These are phyloP conservation scores for Ustilago vetiveriae DNA, from an alignment of 1,284 basidiomycete species.

Conservation along the genomic window DNA sequence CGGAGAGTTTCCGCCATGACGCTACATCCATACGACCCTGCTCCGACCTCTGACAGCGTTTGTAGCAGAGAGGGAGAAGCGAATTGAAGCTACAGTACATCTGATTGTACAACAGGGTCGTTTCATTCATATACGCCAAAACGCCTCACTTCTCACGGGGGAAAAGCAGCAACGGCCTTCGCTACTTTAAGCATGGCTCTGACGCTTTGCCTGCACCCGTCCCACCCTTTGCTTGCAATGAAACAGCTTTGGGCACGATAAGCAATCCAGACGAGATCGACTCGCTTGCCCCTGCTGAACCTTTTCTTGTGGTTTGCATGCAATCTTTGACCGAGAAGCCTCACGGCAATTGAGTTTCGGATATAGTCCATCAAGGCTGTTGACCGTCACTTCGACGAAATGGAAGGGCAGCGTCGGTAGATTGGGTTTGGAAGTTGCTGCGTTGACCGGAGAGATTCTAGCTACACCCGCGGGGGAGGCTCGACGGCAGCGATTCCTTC, in stretches of 20 bases:
- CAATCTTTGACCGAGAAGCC: background rate
- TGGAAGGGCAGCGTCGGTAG: background rate
- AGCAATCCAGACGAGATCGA: background rate
- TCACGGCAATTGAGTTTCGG: background rate
- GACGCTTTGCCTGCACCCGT: background rate
- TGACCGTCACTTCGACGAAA: too few species aligned
- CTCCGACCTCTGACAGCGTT: too few species aligned
- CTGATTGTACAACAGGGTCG: background rate
- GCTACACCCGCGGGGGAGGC: background rate
- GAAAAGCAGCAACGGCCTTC: constrained; percentile 8
- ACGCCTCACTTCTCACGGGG: constrained; percentile 6
- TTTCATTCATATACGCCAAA: background rate
- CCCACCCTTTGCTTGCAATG: too few species aligned
- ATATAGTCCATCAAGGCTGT: background rate
- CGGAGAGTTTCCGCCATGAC: background rate
- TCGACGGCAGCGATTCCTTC: background rate
- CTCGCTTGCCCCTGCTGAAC: too few species aligned
- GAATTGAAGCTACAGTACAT: background rate
- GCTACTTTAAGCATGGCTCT: constrained; percentile 4
- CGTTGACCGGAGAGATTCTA: background rate
- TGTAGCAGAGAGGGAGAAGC: too few species aligned
- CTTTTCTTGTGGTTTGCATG: too few species aligned
- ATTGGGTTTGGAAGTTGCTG: too few species aligned
- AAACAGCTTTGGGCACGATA: too few species aligned
- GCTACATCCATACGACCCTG: background rate